These are phyloP conservation scores for Cryptococcus deneoformans DNA, from an alignment of 1,284 basidiomycete genomes.

Conservation along the genomic window DNA sequence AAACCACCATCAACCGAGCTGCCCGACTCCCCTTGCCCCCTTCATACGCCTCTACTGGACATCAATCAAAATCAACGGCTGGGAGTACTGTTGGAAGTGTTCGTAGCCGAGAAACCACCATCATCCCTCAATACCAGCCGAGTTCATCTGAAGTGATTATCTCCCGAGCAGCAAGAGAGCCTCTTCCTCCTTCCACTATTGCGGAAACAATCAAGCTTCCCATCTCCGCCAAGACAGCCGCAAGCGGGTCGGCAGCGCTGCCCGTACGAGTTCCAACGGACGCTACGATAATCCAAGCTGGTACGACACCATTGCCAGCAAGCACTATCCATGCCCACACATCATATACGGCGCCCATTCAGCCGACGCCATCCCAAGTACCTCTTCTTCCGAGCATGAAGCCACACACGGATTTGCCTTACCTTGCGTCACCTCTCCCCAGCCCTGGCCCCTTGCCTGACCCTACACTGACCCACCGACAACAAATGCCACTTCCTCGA, in stretches of 20 bases:
- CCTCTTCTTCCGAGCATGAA: too few species aligned
- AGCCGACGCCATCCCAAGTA: neutral
- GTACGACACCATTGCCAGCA: neutral
- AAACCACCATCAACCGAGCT: slow-evolving; percentile 4
- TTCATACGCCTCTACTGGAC: neutral
- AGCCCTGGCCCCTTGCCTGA: neutral
- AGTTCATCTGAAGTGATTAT: too few species aligned
- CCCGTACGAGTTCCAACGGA: slow-evolving; percentile 1
- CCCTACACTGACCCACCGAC: slow-evolving; percentile 15
- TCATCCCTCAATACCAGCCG: neutral
- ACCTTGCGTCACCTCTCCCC: neutral
- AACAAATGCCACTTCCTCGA: slow-evolving; percentile 22
- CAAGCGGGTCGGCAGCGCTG: neutral
- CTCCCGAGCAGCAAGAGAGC: neutral
- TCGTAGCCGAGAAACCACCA: neutral
- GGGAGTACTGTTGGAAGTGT: neutral
- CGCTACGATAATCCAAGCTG: slow-evolving; percentile 2
- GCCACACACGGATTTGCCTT: too few species aligned
- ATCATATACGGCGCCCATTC: neutral
- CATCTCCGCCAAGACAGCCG: slow-evolving; percentile 4
- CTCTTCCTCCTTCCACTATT: neutral
- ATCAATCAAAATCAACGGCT: neutral
- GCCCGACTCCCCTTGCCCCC: slow-evolving; percentile 5
- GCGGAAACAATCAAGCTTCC: slow-evolving; percentile 1
- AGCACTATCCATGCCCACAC: neutral